phyloP scores from a whole-genome alignment of 768 basidiomycete species.

The Mycena olivaceomarginata region DNA sequence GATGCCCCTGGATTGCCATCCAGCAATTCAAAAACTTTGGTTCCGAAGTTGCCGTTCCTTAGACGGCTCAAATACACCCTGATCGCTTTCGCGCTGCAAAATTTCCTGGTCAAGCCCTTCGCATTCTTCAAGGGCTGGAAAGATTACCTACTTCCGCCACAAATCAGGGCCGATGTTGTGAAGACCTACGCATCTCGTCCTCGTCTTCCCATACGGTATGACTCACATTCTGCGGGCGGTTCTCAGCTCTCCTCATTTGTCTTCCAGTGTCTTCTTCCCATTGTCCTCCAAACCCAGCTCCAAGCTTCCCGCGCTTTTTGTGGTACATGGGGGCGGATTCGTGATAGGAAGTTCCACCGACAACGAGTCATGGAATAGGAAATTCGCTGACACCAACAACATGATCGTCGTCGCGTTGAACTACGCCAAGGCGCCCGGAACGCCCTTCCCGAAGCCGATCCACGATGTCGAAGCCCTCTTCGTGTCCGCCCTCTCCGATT shows the following conservation, averaged over 20 bases:
- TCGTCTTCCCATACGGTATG: not conserved
- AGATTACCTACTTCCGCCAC: not conserved
- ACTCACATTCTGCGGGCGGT: not conserved
- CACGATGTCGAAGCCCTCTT: conserved; percentile 7
- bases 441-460: not conserved
- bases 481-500: not conserved
- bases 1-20: not conserved
- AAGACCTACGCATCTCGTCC: not conserved
- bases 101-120: not conserved
- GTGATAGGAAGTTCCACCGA: not conserved
- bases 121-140: not conserved
- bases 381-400: not conserved
- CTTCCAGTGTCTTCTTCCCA: not conserved
- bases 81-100: not conserved
- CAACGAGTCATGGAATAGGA: conserved; percentile 1
- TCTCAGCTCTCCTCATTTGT: not conserved
- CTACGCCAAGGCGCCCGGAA: conserved; percentile 3
- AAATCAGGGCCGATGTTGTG: not conserved
- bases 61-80: not conserved
- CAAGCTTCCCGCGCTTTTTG: not conserved
- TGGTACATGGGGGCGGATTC: conserved; percentile 2
- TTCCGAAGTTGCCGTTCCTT: not conserved
- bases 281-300: not conserved
- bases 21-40: not conserved
- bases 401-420: conserved; percentile 2